Percentiles rank a stretch among this genome's conserved stretches.
Evolutionary conservation across 192 early-diverging fungal species (phyloP).

Genomic region (Rhizoclosmatium globosum): DNA sequence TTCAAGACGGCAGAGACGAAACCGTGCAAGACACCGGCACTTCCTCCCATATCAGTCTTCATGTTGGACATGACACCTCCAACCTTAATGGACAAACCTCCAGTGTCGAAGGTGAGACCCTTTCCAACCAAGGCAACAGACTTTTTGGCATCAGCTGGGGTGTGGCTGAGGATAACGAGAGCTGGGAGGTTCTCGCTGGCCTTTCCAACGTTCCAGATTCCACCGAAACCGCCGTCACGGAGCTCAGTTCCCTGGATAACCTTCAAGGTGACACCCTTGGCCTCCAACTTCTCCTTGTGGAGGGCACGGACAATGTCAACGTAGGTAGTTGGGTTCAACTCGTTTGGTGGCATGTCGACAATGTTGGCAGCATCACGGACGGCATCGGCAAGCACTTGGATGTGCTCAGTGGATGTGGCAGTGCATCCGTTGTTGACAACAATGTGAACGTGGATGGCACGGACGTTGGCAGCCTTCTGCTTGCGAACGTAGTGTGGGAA

Average conservation of each 20-base stretch:
- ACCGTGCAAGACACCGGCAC: constrained; percentile 54
- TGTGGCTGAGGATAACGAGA: constrained; percentile 53
- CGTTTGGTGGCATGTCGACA: constrained; percentile 56
- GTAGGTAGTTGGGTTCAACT: constrained; percentile 56
- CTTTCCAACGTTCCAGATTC: constrained; percentile 61
- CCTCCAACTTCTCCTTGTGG: constrained; percentile 34
- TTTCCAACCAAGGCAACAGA: constrained; percentile 64
- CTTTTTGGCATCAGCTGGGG: constrained; percentile 37
- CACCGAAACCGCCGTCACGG: constrained; percentile 47
- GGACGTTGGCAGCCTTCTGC: constrained; percentile 14
- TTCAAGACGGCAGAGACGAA: constrained; percentile 51
- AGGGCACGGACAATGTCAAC: constrained; percentile 47
- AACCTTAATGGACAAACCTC: constrained; percentile 56
- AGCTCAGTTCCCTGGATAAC: constrained; percentile 61
- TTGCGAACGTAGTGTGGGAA: constrained; percentile 51
- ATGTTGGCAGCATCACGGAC: constrained; percentile 46
- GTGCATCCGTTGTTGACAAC: constrained; percentile 6
- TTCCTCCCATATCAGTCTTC: constrained; percentile 67
- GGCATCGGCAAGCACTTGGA: constrained; percentile 40
- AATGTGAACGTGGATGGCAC: constrained; percentile 41
- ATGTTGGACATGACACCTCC: constrained; percentile 42
- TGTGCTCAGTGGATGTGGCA: background rate
- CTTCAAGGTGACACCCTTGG: constrained; percentile 41
- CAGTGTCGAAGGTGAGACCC: constrained; percentile 67
- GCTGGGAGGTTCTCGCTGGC: constrained; percentile 52